A percentile compares a stretch with the other conserved stretches of the same genome.
Conservation (phyloP, 2,329 filamentous ascomycete genomes). For the Tolypocladium sp. region DNA sequence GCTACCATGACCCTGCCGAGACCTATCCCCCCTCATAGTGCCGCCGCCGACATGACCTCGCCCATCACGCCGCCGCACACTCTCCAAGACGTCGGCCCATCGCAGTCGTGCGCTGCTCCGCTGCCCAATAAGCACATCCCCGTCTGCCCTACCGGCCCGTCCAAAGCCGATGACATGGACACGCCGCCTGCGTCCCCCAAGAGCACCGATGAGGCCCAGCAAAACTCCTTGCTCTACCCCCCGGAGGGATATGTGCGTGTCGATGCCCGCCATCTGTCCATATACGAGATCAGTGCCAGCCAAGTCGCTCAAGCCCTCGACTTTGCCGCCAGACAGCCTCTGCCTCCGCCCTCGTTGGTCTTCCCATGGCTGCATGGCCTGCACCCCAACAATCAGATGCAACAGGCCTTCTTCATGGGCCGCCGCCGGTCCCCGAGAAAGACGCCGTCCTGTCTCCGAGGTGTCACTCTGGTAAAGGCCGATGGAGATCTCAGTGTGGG, state of each 20-base stretch:
- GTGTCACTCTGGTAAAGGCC: slow-evolving; percentile 80
- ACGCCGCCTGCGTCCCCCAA: slow-evolving; percentile 60
- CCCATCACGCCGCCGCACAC: slow-evolving; percentile 30
- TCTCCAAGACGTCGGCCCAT: slow-evolving; percentile 20
- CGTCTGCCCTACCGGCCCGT: slow-evolving; percentile 75
- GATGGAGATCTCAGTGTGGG: slow-evolving; percentile 67
- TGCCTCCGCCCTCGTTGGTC: slow-evolving; percentile 76
- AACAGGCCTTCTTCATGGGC: slow-evolving; percentile 81
- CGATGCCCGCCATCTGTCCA: slow-evolving; percentile 42
- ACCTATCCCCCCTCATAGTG: slow-evolving; percentile 35
- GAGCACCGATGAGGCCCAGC: slow-evolving; percentile 42
- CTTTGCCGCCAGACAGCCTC: slow-evolving; percentile 65
- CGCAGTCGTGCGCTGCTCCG: slow-evolving; percentile 23
- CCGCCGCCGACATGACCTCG: slow-evolving; percentile 29
- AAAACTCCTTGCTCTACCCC: slow-evolving; percentile 66
- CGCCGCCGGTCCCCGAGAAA: slow-evolving; percentile 62
- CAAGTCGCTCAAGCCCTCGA: slow-evolving; percentile 66
- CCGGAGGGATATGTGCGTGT: slow-evolving; percentile 51
- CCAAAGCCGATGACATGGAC: slow-evolving; percentile 39
- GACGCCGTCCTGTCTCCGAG: slow-evolving; percentile 64
- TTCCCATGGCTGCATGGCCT: slow-evolving; percentile 96
- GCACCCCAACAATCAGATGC: slow-evolving; percentile 79
- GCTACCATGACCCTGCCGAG: slow-evolving; percentile 45
- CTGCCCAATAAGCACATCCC: slow-evolving; percentile 87
- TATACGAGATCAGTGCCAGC: slow-evolving; percentile 66